A percentile compares a stretch with the other conserved stretches of the same genome.
These are phyloP conservation scores for Cyberlindnera nakhonratchasimensis DNA, from an alignment of 805 yeast species.

Conservation along the genomic window DNA sequence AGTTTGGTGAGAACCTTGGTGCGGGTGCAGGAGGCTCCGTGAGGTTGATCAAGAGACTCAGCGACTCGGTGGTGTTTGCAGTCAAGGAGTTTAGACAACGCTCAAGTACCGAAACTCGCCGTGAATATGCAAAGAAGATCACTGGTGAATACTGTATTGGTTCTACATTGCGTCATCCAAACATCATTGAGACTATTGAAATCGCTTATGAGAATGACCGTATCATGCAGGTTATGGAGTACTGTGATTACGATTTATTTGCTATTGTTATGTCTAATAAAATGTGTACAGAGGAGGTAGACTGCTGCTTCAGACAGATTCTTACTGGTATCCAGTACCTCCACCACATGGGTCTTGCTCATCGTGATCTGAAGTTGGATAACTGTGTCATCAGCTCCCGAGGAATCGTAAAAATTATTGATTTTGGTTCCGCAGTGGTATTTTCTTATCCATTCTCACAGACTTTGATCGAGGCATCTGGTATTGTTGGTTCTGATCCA, in stretches of 20 bases:
- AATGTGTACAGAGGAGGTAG: conserved; percentile 74
- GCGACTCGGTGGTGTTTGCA: conserved; percentile 75
- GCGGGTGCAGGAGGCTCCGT: conserved; percentile 97
- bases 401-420: conserved; percentile 87
- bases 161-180: conserved; percentile 82
- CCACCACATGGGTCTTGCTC: conserved; percentile 84
- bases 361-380: conserved; percentile 87
- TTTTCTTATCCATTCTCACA: conserved; percentile 82
- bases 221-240: conserved; percentile 90
- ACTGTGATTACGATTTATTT: conserved; percentile 87
- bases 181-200: conserved; percentile 87
- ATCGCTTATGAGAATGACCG: conserved; percentile 85
- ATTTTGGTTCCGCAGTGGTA: conserved; percentile 91
- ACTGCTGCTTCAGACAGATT: conserved; percentile 88
- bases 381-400: conserved; percentile 82
- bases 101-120: conserved; percentile 65
- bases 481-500: conserved; percentile 87
- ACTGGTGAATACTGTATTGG: conserved; percentile 95
- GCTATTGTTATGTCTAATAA: conserved; percentile 93
- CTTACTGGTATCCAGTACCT: conserved; percentile 76
- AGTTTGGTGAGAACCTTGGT: conserved; percentile 82
- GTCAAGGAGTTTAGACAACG: conserved; percentile 88
- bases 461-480: conserved; percentile 69
- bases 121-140: conserved; percentile 88
- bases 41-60: conserved; percentile 60